Base-by-base conservation (phyloP, 2,329 filamentous ascomycete species). In the Aspergillus piperis region DNA sequence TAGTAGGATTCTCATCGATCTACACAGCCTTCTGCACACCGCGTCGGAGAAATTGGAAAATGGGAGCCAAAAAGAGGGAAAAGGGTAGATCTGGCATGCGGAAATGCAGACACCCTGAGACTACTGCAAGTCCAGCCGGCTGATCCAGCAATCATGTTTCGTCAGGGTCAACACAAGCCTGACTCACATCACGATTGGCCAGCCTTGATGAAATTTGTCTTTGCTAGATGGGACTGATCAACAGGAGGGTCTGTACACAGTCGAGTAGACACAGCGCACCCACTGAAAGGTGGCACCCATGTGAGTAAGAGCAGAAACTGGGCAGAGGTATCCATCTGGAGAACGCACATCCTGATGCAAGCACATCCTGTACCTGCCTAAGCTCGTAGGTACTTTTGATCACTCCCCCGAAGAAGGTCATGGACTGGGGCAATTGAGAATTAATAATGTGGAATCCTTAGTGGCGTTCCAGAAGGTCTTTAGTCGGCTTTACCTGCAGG, bases 381-480 rank as follows among this genome's bases (percentile, higher is more conserved):
- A 42, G 52, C 25, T 23, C 15, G 19, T 23, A 15, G 21, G 52
- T 54, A 54, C 52, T 54, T 54, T 54, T 54, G 38, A 7, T 44
- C 38, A 30, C 52, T 11, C 27, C 11, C 27, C 25, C 17, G 8
- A 13, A 10, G 25, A 30, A 19, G 17, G n/a, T 30, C 27, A 36
- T 39, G 21, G 11, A 52, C 56, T 41, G 58, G 52, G 39, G 39
- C 13, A n/a, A 21, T 10, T 36, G 47, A 32, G 36, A 32, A 50
- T 50, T 50, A 50, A 17, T 50, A 50, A 50, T 25, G 21, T 49
- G 32, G 47, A 21, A 63, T 63, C 61, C 38, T 41, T 61, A 49
- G 44, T 50, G 51, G 41, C 41, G 54, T 62, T 62, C 64, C 56
- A 62, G 63, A 65, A 65, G 42, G 57, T 59, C 55, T 59, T 50